Percentiles rank a stretch among this genome's conserved stretches.
Conservation (phyloP, 441 rosid genomes). For the Pelargonium australe region DNA sequence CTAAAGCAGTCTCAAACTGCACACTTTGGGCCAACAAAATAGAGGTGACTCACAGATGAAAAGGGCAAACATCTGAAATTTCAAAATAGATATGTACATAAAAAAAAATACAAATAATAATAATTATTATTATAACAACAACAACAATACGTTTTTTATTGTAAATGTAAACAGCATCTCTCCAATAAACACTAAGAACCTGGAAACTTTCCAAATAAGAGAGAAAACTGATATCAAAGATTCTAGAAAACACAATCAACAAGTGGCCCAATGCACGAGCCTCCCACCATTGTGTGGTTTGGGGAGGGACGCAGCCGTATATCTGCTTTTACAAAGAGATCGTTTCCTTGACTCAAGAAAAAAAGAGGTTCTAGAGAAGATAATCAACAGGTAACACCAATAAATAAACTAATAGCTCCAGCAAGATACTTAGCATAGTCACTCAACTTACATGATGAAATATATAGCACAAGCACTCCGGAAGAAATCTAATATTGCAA, state of each 20-base stretch:
- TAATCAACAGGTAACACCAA: no score
- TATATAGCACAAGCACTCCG: constrained; percentile 98
- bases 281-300: no score
- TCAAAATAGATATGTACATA: background rate
- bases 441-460: constrained; percentile 77
- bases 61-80: background rate
- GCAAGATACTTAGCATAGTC: background rate
- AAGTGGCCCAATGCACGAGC: no score
- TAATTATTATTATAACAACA: background rate
- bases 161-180: background rate
- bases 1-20: no score
- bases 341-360: no score
- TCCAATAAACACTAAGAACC: background rate
- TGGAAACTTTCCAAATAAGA: background rate
- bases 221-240: no score
- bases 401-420: no score
- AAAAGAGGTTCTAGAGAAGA: no score
- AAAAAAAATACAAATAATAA: background rate
- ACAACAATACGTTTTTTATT: background rate
- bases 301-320: no score
- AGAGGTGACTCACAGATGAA: background rate
- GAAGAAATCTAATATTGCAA: constrained; percentile 87
- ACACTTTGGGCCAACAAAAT: no score
- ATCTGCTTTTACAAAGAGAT: no score
- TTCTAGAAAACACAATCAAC: no score